Evolutionary conservation across 2,329 filamentous ascomycete genomes (phyloP).

Genomic region (Phyllosticta citriasiana): DNA sequence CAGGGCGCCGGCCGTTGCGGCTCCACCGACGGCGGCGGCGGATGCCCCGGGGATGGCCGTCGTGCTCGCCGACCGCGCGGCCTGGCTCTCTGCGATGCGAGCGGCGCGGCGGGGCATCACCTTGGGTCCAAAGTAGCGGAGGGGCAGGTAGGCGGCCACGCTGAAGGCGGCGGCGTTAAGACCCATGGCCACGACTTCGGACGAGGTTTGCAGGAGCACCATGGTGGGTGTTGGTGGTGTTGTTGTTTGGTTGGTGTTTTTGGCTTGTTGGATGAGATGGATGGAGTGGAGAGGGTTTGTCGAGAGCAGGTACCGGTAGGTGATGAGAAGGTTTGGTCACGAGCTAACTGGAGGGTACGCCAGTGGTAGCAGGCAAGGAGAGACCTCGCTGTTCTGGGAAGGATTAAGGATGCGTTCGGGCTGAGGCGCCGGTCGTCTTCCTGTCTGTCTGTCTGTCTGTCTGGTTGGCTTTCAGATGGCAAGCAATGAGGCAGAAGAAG

Average conservation of each 20-base stretch:
- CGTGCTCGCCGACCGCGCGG: neutral
- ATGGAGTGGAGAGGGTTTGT: neutral
- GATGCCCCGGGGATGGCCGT: neutral
- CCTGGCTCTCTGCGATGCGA: neutral
- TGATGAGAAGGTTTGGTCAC: neutral
- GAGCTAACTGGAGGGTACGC: neutral
- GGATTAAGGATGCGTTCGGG: conserved; percentile 1
- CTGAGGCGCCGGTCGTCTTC: neutral
- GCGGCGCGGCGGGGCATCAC: conserved; percentile 8
- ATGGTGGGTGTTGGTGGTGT: neutral
- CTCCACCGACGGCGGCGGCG: neutral
- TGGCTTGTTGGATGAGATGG: neutral
- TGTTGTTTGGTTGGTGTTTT: conserved; percentile 1
- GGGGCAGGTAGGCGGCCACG: conserved; percentile 6
- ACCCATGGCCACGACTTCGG: conserved; percentile 6
- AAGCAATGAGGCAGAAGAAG: neutral
- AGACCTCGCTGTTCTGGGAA: neutral
- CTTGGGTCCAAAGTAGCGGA: conserved; percentile 7
- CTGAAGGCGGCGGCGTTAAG: conserved; percentile 6
- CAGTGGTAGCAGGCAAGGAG: neutral
- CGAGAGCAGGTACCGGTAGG: neutral
- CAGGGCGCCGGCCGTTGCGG: neutral
- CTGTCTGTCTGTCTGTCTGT: neutral
- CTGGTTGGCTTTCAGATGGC: neutral
- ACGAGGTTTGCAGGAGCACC: conserved; percentile 4